These are phyloP conservation scores for Tolypocladium inflatum DNA, from an alignment of 2,329 filamentous ascomycete species.

Conservation along the genomic window DNA sequence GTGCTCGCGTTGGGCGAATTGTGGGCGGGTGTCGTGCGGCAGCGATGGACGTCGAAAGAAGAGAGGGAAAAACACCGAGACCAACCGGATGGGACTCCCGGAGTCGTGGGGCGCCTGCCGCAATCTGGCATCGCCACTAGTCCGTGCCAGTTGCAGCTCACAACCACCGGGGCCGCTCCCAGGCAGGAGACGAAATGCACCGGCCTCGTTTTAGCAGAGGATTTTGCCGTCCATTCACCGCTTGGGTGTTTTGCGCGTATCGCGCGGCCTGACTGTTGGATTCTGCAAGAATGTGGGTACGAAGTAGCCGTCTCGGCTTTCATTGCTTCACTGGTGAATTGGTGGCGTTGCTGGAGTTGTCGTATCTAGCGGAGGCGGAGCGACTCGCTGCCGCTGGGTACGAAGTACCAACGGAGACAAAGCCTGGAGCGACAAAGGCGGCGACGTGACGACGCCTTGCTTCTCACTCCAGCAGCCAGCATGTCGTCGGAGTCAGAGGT, in stretches of 20 bases:
- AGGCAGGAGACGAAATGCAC: neutral
- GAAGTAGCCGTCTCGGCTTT: neutral
- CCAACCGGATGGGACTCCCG: slow-evolving; percentile 4
- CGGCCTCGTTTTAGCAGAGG: neutral
- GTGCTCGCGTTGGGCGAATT: neutral
- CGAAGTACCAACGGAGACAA: neutral
- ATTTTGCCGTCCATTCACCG: neutral
- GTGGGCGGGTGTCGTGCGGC: neutral
- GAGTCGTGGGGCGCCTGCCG: neutral
- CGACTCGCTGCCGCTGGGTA: neutral
- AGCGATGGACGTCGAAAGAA: neutral
- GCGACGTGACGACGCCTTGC: neutral
- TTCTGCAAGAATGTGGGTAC: neutral
- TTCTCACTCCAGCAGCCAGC: neutral
- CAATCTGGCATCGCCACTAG: neutral
- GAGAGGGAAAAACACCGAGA: neutral
- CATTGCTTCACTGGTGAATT: neutral
- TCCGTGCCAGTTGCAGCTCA: neutral
- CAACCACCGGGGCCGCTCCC: neutral
- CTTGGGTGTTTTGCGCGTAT: neutral
- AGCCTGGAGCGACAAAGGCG: no score
- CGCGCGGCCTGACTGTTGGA: neutral
- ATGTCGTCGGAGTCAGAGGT: neutral
- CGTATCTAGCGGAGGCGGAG: neutral
- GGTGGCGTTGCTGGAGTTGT: neutral